A percentile compares a stretch with the other conserved stretches of the same genome.
Evolutionary conservation across 2,329 filamentous ascomycete genomes (phyloP).

Genomic region (Colletotrichum liaoningense): DNA sequence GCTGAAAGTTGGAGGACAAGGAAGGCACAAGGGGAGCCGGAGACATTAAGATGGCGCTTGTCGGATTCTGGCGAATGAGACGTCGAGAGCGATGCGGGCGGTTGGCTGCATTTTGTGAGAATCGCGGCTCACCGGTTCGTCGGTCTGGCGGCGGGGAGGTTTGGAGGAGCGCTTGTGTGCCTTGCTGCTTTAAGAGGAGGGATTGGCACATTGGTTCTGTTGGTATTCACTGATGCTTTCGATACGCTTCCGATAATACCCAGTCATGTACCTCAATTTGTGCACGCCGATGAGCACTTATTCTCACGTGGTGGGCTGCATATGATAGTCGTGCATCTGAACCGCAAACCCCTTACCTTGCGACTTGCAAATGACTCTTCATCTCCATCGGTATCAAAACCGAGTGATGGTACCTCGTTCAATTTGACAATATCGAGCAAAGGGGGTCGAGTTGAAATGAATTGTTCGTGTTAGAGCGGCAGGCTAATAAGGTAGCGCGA

Average conservation of each 20-base stretch:
- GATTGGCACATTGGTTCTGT: neutral
- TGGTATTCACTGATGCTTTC: no score
- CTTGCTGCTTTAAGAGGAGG: neutral
- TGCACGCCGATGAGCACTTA: neutral
- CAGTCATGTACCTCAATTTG: no score
- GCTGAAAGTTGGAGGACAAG: neutral
- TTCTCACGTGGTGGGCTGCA: neutral
- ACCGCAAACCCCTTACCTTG: neutral
- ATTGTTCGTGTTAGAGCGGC: conserved; percentile 24
- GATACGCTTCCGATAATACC: no score
- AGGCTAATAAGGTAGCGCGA: neutral
- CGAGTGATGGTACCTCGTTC: neutral
- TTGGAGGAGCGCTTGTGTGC: neutral
- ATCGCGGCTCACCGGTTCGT: neutral
- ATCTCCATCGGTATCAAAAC: neutral
- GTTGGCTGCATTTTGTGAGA: conserved; percentile 12
- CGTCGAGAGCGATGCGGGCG: neutral
- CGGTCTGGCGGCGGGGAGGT: neutral
- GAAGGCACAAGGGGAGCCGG: neutral
- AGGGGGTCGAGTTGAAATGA: conserved; percentile 17
- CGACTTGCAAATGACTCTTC: neutral
- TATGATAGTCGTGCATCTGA: neutral
- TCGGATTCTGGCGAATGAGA: conserved; percentile 17
- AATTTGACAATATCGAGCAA: neutral
- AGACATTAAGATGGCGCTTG: conserved; percentile 6